Conservation (phyloP, 2,329 filamentous ascomycete species). For the Periconia sp. region DNA sequence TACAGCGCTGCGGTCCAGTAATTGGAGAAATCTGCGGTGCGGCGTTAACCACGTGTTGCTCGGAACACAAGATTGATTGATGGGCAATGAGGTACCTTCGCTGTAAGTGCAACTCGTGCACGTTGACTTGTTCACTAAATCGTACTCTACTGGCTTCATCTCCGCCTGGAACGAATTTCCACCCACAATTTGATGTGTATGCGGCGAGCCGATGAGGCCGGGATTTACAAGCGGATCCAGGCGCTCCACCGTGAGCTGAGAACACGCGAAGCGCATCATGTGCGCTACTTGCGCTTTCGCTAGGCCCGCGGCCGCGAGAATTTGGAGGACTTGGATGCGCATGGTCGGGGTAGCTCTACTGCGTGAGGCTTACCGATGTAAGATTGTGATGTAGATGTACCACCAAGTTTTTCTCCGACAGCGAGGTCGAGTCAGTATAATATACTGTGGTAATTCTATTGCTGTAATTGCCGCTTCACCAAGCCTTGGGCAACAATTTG, state of each 20-base stretch:
- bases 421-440: too few relatives aligned
- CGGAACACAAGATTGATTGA: neutral
- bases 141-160: slow-evolving; percentile 29
- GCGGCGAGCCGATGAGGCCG: slow-evolving; percentile 26
- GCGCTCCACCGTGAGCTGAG: slow-evolving; percentile 31
- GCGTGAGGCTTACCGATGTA: too few relatives aligned
- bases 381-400: too few relatives aligned
- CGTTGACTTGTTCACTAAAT: slow-evolving; percentile 20
- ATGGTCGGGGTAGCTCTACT: slow-evolving; percentile 3
- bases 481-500: too few relatives aligned
- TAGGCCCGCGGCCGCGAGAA: slow-evolving; percentile 7
- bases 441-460: too few relatives aligned
- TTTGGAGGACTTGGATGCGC: slow-evolving; percentile 2
- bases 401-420: too few relatives aligned
- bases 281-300: slow-evolving; percentile 12
- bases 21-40: slow-evolving; percentile 12
- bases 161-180: slow-evolving; percentile 26
- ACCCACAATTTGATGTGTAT: slow-evolving; percentile 31
- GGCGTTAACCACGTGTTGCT: neutral
- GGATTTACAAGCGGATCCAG: slow-evolving; percentile 33
- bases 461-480: too few relatives aligned
- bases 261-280: slow-evolving; percentile 31
- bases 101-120: slow-evolving; percentile 34
- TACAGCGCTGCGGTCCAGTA: slow-evolving; percentile 38
- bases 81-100: slow-evolving; percentile 7